Conservation (phyloP, 139 green algal species). For the Pseudopediastrum boryanum region DNA sequence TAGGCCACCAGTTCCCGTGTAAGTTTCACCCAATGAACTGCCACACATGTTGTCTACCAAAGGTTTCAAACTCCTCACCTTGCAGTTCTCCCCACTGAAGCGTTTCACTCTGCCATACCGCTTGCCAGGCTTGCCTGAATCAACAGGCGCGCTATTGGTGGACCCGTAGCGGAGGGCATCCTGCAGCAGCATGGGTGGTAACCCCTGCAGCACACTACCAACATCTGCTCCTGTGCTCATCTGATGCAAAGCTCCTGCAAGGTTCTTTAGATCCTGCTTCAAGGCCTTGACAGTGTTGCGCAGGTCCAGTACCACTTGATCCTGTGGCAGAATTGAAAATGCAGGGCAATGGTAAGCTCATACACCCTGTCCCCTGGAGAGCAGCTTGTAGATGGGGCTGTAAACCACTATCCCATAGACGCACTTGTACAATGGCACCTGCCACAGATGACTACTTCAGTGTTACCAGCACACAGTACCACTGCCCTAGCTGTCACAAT, state of each 20-base stretch:
- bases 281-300: conserved; percentile 61
- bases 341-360: no score
- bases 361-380: no score
- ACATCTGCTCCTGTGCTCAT: conserved; percentile 43
- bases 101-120: not conserved
- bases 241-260: conserved; percentile 51
- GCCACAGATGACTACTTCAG: no score
- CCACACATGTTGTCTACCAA: no score
- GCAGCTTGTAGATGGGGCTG: no score
- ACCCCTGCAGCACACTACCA: conserved; percentile 32
- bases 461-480: no score
- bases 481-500: no score
- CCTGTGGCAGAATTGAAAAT: conserved; percentile 52
- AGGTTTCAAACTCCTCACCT: no score
- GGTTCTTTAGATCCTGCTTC: conserved; percentile 53
- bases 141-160: not conserved
- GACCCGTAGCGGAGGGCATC: conserved; percentile 16
- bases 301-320: conserved; percentile 68
- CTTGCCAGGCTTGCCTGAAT: not conserved
- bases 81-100: not conserved
- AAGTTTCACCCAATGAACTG: no score
- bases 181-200: conserved; percentile 51
- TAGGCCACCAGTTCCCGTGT: no score
- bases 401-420: no score
- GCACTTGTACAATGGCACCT: no score